A percentile compares a stretch with the other conserved stretches of the same genome.
These are phyloP conservation scores for Claviceps arundinis DNA, from an alignment of 2,329 filamentous ascomycete species.

Conservation along the genomic window DNA sequence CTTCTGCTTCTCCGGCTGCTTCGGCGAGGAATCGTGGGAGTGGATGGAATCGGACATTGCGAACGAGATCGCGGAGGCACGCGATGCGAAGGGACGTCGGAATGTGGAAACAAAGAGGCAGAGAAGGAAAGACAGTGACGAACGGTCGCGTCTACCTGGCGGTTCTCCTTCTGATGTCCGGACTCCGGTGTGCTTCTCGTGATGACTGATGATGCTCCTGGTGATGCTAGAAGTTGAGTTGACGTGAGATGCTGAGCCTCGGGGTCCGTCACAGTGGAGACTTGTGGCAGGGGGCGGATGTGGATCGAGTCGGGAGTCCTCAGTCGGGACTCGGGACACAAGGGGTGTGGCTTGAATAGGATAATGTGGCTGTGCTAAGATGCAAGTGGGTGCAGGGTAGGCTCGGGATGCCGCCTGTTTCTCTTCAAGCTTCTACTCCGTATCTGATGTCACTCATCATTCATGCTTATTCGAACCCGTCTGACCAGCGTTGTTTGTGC, in stretches of 20 bases:
- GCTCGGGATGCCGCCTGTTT: no score
- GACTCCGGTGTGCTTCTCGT: no score
- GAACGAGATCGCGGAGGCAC: conserved; percentile 9
- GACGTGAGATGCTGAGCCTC: conserved; percentile 2
- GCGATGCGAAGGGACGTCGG: background rate
- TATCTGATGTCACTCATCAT: no score
- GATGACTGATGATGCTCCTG: background rate
- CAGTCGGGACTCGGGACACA: no score
- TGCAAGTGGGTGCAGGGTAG: no score
- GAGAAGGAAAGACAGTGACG: background rate
- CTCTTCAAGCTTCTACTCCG: no score
- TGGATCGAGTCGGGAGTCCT: no score
- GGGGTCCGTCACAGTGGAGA: background rate
- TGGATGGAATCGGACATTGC: conserved; percentile 42
- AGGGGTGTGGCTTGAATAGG: no score
- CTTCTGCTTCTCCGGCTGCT: conserved; percentile 65
- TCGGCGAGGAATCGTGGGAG: conserved; percentile 38
- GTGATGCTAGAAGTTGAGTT: background rate
- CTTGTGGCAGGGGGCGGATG: background rate
- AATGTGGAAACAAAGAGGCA: background rate
- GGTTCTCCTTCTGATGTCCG: no score
- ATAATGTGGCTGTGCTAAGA: no score
- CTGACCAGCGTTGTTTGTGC: no score
- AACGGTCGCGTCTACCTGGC: background rate
- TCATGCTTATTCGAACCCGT: no score